Base-by-base conservation (phyloP, 305 asterid species). In the Withania somnifera region DNA sequence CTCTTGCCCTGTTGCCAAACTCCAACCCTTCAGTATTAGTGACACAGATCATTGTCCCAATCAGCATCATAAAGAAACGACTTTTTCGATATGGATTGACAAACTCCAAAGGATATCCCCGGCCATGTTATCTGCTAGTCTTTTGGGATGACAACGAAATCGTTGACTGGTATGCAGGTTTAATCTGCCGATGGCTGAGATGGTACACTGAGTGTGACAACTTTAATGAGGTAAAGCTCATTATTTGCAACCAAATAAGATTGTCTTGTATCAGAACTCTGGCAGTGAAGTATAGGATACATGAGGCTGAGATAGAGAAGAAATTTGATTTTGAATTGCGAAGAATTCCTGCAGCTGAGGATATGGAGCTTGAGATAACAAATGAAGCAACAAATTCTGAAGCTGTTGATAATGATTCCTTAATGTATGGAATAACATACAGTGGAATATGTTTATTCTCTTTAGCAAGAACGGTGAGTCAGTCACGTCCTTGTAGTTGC, bases 121-220 rank as follows among this genome's bases (percentile, higher is more conserved):
- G 91, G 3, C 78, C 93, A 5, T 93, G 95, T 83, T 88, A 92
- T 61, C 52, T 85, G 26, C 90, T 94, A 30, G 83, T 94, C 73
- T 78, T 94, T 83, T 88, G 88, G 56, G 97, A 93, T 32, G 91
- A 87, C 56, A 47, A 82, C 89, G 97, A 89, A 80, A 94, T 94
- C 5, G 80, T 94, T 32, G 90, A 88, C 83, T 94, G 97, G 97
- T 93, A 89, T 88, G 83, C 92, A 5, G 98, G 98, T 79, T 80
- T 91, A 84, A 94, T 88, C 52, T 81, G 47, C 40, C 90, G 98
- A 60, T 94, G 95, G 96, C 88, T 91, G 75, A 91, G 92, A 86
- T 95, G 99, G 98, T 92, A 89, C 82, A 82, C 68, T 2, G 91
- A 88, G 77, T 90, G 92, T 67, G 90, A 89, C 83, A 95, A 95